phyloP scores from a whole-genome alignment of 768 basidiomycete genomes.

The Termitomyces sp. region DNA sequence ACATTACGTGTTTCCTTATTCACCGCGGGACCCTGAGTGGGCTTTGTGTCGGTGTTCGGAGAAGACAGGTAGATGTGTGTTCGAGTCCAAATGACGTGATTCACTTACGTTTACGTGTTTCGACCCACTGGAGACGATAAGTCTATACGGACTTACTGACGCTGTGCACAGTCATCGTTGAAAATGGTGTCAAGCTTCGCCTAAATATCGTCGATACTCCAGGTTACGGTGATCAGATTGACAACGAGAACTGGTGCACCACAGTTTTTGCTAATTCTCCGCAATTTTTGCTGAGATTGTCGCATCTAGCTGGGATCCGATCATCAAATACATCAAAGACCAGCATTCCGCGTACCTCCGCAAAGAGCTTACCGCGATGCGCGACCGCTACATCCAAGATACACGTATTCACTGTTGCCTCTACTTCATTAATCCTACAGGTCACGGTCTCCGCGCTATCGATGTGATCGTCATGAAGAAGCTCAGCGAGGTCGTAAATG shows the following conservation, averaged over 20 bases:
- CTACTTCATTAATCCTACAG: slow-evolving; percentile 99
- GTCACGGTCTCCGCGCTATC: slow-evolving; percentile 92
- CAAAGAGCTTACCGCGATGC: slow-evolving; percentile 98
- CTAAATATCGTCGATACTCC: slow-evolving; percentile 99
- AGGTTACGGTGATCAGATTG: slow-evolving; percentile 97
- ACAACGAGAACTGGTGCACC: slow-evolving; percentile 95
- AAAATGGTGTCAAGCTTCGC: slow-evolving; percentile 92
- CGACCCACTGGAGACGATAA: not conserved
- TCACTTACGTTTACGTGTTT: slow-evolving; percentile 10
- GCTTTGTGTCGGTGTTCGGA: not conserved
- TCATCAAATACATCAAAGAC: slow-evolving; percentile 99
- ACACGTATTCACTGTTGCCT: slow-evolving; percentile 98
- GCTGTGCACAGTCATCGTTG: slow-evolving; percentile 74
- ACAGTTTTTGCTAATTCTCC: not conserved
- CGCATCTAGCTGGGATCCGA: slow-evolving; percentile 89
- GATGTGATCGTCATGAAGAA: slow-evolving; percentile 99
- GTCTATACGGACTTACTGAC: not conserved
- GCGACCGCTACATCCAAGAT: slow-evolving; percentile 97
- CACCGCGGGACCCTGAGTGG: not conserved
- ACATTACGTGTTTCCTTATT: not conserved
- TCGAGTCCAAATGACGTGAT: not conserved
- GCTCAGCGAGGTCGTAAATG: slow-evolving; percentile 97
- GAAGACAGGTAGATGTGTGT: not conserved
- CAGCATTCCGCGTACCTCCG: slow-evolving; percentile 98
- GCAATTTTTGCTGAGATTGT: not conserved